Evolutionary conservation across 306 rosid genomes (phyloP).

Genomic region (Pachyrhizus erosus): DNA sequence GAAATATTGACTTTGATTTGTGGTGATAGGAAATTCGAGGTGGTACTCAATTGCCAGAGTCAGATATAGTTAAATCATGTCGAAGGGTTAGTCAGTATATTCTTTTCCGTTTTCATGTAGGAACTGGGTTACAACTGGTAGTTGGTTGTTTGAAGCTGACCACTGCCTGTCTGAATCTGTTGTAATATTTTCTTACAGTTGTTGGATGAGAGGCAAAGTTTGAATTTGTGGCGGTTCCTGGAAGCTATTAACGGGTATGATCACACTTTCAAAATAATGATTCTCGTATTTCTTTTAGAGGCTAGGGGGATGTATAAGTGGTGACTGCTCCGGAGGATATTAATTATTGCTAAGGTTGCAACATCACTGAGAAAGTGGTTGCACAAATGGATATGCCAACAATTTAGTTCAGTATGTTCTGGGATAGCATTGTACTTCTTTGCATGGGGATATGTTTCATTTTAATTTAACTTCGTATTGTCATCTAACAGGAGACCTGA

Average conservation of each 20-base stretch:
- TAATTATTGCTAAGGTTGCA: constrained; percentile 28
- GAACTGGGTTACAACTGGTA: constrained; percentile 10
- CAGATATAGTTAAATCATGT: constrained; percentile 85
- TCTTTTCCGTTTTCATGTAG: background rate
- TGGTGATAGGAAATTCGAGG: constrained; percentile 83
- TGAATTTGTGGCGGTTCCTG: constrained; percentile 88
- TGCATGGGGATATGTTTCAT: constrained; percentile 12
- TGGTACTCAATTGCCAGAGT: constrained; percentile 66
- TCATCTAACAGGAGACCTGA: constrained; percentile 74
- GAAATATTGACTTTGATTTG: constrained; percentile 36
- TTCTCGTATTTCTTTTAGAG: background rate
- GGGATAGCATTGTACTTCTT: constrained; percentile 24
- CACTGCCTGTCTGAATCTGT: constrained; percentile 38
- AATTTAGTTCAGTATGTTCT: constrained; percentile 13
- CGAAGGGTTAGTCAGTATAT: constrained; percentile 73
- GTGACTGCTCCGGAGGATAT: constrained; percentile 30
- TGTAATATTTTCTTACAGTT: constrained; percentile 60
- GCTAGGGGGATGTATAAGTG: background rate
- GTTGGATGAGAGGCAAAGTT: constrained; percentile 82
- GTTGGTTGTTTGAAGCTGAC: constrained; percentile 34
- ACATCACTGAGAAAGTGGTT: too few species aligned
- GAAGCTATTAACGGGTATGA: constrained; percentile 91
- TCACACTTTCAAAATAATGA: constrained; percentile 6
- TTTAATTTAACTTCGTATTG: constrained; percentile 16
- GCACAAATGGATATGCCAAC: constrained; percentile 23